These are phyloP conservation scores for Yamadazyma mexicana DNA, from an alignment of 1,139 yeast genomes.

Conservation along the genomic window DNA sequence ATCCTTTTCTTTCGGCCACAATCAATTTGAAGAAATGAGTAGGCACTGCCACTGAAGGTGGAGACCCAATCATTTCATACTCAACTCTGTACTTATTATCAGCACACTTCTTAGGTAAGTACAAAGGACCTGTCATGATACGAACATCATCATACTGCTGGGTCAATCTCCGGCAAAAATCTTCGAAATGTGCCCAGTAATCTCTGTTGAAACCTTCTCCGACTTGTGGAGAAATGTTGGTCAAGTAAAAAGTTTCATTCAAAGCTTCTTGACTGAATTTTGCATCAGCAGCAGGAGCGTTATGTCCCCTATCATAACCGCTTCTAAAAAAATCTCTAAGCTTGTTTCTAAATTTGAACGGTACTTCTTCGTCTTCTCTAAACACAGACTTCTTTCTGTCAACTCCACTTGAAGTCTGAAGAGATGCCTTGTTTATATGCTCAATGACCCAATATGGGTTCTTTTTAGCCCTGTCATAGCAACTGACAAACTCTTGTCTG, in stretches of 20 bases:
- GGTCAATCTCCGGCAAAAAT: conserved; percentile 79
- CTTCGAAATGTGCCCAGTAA: conserved; percentile 95
- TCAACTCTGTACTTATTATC: conserved; percentile 70
- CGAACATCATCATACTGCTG: conserved; percentile 69
- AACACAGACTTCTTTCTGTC: conserved; percentile 82
- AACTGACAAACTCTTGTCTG: conserved; percentile 75
- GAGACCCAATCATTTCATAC: conserved; percentile 94
- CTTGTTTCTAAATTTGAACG: conserved; percentile 69
- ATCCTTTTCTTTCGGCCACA: conserved; percentile 67
- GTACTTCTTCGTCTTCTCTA: conserved; percentile 85
- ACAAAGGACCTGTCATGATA: conserved; percentile 91
- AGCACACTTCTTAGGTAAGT: conserved; percentile 72
- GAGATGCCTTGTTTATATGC: conserved; percentile 78
- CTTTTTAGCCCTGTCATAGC: conserved; percentile 80
- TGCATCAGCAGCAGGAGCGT: conserved; percentile 98
- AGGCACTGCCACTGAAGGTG: conserved; percentile 96
- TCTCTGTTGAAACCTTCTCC: conserved; percentile 97
- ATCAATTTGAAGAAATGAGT: conserved; percentile 92
- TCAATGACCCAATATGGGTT: conserved; percentile 92
- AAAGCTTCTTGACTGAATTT: conserved; percentile 85
- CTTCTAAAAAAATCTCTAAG: conserved; percentile 87
- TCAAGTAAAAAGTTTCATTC: conserved; percentile 88
- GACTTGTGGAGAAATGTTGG: conserved; percentile 95
- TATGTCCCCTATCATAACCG: conserved; percentile 97
- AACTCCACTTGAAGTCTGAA: conserved; percentile 49